A percentile compares a stretch with the other conserved stretches of the same genome.
Evolutionary conservation across 2,329 filamentous ascomycete genomes (phyloP).

Genomic region (Aspergillus ustus): DNA sequence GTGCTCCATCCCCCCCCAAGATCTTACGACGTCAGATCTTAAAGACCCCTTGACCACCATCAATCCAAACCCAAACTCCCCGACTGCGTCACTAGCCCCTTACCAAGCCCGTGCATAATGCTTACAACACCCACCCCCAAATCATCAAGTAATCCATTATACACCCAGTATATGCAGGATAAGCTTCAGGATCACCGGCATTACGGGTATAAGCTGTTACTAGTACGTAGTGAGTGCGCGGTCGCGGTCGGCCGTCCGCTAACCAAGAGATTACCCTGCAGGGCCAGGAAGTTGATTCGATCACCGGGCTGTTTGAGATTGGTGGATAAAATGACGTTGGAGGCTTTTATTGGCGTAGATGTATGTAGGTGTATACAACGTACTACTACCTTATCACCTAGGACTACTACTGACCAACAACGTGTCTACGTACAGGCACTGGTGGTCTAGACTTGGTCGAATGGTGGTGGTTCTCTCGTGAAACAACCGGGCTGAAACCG

Average conservation of each 20-base stretch:
- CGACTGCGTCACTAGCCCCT: background rate
- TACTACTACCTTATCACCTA: too few species aligned
- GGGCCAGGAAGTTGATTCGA: too few species aligned
- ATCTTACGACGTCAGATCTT: background rate
- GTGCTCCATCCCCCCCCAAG: background rate
- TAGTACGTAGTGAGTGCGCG: background rate
- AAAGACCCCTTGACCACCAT: background rate
- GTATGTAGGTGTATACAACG: too few species aligned
- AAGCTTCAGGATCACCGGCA: background rate
- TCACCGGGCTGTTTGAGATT: too few species aligned
- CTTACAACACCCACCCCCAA: background rate
- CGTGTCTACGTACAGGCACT: too few species aligned
- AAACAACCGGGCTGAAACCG: too few species aligned
- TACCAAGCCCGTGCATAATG: background rate
- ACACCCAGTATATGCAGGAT: background rate
- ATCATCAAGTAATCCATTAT: background rate
- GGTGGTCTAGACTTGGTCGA: too few species aligned
- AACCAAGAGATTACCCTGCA: background rate
- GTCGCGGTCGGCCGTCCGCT: background rate
- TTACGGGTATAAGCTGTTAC: background rate
- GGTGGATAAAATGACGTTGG: too few species aligned
- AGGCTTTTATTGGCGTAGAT: too few species aligned
- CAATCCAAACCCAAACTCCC: background rate
- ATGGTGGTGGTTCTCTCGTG: too few species aligned
- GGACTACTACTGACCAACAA: too few species aligned